These are phyloP conservation scores for Claviceps purpurea DNA, from an alignment of 2,329 filamentous ascomycete genomes.

Conservation along the genomic window DNA sequence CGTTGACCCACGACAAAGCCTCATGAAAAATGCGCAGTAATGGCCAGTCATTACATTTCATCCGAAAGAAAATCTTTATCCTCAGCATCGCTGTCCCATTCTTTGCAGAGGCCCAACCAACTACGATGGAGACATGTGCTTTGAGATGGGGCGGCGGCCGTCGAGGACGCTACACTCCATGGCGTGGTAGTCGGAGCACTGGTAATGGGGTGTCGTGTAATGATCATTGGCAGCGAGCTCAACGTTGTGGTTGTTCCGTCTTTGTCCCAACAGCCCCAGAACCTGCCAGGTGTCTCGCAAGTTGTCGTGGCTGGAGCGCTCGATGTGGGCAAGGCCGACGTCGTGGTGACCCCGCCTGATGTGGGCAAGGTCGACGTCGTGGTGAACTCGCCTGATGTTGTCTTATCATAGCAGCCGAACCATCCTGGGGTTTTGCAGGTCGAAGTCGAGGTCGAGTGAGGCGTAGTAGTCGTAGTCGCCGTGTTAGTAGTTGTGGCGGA, in stretches of 20 bases:
- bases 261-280: slow-evolving; percentile 42
- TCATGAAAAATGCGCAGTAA: not conserved
- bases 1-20: not conserved
- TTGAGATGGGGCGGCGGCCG: slow-evolving; percentile 12
- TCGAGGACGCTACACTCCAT: slow-evolving; percentile 16
- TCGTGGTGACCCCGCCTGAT: slow-evolving; percentile 4
- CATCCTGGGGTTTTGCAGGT: slow-evolving; percentile 46
- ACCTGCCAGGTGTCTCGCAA: slow-evolving; percentile 39
- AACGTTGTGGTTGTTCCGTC: slow-evolving; percentile 16
- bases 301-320: slow-evolving; percentile 19
- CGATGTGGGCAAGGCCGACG: slow-evolving; percentile 14
- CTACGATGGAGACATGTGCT: slow-evolving; percentile 22
- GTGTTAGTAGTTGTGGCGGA: slow-evolving; percentile 24
- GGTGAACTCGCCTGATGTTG: slow-evolving; percentile 16
- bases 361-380: slow-evolving; percentile 16
- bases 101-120: slow-evolving; percentile 30
- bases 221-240: not conserved
- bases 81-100: slow-evolving; percentile 18
- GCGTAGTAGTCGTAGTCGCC: slow-evolving; percentile 27
- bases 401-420: slow-evolving; percentile 49
- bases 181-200: slow-evolving; percentile 16
- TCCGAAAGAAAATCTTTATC: slow-evolving; percentile 14
- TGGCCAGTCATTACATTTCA: slow-evolving; percentile 15
- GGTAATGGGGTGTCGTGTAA: slow-evolving; percentile 13
- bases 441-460: slow-evolving; percentile 31